Conservation (phyloP, 768 basidiomycete genomes). For the Hemileccinum rubropunctum region DNA sequence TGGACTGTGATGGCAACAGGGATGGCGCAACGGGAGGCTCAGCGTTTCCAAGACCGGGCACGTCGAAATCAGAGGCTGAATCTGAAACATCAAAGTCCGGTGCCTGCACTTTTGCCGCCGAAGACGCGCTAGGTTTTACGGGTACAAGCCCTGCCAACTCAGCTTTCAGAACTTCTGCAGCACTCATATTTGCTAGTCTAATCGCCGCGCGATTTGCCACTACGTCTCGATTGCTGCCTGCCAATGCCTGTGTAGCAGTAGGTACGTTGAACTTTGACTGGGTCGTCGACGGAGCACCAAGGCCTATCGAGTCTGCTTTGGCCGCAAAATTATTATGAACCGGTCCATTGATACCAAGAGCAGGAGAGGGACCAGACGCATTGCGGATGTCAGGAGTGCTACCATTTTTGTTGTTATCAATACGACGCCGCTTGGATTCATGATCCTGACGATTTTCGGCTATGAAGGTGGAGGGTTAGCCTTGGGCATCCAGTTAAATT, state of each 20-base stretch:
- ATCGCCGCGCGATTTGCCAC: constrained; percentile 88
- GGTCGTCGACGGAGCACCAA: constrained; percentile 60
- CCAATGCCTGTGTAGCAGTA: constrained; percentile 68
- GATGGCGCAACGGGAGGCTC: constrained; percentile 19
- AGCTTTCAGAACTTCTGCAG: constrained; percentile 90
- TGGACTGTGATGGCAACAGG: constrained; percentile 4
- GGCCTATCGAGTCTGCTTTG: constrained; percentile 73
- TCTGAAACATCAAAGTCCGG: constrained; percentile 24
- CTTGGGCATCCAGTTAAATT: constrained; percentile 5
- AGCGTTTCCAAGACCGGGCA: constrained; percentile 33
- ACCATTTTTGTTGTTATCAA: constrained; percentile 45
- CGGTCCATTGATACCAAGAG: constrained; percentile 28
- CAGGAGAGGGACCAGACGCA: constrained; percentile 28
- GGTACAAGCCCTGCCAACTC: constrained; percentile 65
- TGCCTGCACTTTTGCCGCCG: constrained; percentile 34
- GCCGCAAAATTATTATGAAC: constrained; percentile 64
- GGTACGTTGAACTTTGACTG: constrained; percentile 58
- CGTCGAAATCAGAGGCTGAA: constrained; percentile 33
- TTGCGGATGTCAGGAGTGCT: constrained; percentile 35
- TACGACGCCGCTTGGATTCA: constrained; percentile 84
- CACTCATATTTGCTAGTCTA: constrained; percentile 94
- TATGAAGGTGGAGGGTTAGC: constrained; percentile 33
- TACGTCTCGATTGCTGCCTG: constrained; percentile 85
- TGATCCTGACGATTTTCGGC: constrained; percentile 94
- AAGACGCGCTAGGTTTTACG: constrained; percentile 35